Evolutionary conservation across 352 stramenopile species (phyloP), one percentile per base, ranked within the genome.

Genomic region (Albugo laibachii): DNA sequence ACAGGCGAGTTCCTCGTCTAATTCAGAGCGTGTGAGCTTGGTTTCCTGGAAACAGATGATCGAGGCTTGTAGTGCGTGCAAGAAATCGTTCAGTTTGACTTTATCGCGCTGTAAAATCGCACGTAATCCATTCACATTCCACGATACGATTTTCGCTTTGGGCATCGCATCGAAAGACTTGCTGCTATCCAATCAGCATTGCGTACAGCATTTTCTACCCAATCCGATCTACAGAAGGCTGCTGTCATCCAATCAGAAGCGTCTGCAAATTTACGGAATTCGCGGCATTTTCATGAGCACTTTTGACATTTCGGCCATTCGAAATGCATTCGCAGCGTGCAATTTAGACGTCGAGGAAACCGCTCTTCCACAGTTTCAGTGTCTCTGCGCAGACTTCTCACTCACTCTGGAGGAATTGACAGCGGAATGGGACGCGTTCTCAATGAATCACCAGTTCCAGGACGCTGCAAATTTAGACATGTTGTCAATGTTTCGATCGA

Each of bases 1-100:
- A 8, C 74, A 65, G 20, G 73, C 79, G 18, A 89, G 58, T 13
- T 86, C 72, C 39, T 86, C 60, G 31, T 84, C 75, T 13, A 92
- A 60, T 49, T 89, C 79, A 6, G 68, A 76, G 45, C 77, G 76
- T 52, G 79, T 88, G 45, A 83, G 62, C 47, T 92, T 92, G 21
- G 79, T 89, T 58, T 92, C 79, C 54, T 92, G 79, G 50, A 92
- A 63, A 52, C 79, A 92, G 15, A 87, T 52, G 13, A 92, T 65
- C 41, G 88, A 76, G 0, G 76, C 75, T 0, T 73, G 55, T 15
- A 86, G 58, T 11, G 45, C 60, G 27, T 69, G 51, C 21, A 91
- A 53, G 40, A 91, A 65, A 45, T 70, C 49, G 37, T 50, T 48
- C 10, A 83, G 42, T 8, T 20, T 18, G 48, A 65, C 62, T 38